phyloP scores from a whole-genome alignment of 768 basidiomycete species.

The Boletus tylopilopsis region DNA sequence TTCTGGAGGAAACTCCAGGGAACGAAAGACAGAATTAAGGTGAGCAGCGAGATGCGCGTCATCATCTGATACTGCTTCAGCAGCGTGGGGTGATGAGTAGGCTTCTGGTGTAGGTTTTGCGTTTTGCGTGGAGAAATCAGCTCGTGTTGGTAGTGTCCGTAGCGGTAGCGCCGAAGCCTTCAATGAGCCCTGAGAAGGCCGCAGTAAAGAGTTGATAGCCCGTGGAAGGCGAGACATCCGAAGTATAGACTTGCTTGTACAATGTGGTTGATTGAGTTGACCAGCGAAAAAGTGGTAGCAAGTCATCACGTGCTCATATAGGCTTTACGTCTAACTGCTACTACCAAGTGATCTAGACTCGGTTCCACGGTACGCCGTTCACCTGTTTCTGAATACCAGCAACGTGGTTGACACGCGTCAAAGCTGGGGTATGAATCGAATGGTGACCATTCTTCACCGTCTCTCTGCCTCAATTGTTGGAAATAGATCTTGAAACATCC shows the following conservation, averaged over 20 bases:
- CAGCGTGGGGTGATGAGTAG: background rate
- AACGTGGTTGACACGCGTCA: constrained; percentile 17
- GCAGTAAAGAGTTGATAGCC: constrained; percentile 9
- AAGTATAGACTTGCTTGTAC: background rate
- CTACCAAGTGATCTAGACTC: no score
- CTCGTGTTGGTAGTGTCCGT: constrained; percentile 10
- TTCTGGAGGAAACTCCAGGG: constrained; percentile 66
- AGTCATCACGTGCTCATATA: no score
- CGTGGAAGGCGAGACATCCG: constrained; percentile 23
- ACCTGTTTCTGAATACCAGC: background rate
- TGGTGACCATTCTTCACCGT: background rate
- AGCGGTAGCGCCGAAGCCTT: constrained; percentile 11
- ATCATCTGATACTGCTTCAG: constrained; percentile 4
- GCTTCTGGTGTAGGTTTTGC: background rate
- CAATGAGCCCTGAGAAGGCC: constrained; percentile 6
- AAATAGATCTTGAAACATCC: background rate
- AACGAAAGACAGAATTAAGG: constrained; percentile 58
- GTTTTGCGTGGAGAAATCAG: constrained; percentile 16
- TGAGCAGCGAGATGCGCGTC: constrained; percentile 44
- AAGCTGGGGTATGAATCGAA: background rate
- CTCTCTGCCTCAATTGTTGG: background rate
- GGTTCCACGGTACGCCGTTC: background rate
- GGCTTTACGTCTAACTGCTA: no score
- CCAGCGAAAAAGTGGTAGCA: background rate
- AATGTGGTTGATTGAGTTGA: background rate